Base-by-base conservation (phyloP, 1,284 basidiomycete genomes). In the Fomitopsis pinicola region DNA sequence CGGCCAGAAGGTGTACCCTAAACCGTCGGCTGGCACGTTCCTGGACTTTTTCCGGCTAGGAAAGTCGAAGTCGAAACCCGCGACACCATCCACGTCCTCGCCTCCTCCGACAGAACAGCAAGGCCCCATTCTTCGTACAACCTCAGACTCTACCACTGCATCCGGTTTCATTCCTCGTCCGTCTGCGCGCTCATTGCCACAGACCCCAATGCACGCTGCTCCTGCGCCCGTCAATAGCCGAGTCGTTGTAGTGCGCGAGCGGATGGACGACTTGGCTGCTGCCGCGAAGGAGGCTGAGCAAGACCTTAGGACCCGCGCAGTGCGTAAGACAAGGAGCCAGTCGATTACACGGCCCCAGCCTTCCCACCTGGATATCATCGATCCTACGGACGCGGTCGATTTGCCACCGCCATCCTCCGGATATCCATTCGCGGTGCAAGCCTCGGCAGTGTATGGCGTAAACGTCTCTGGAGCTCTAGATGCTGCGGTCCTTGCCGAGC, bases 341-440 rank as follows among this genome's bases (percentile, higher is more conserved):
- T 70, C 63, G 54, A 64, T 67, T 12, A 60, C 67, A 15, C 62
- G 64, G 62, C 69, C 74, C 38, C 67, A 73, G 42, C 66, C 73
- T 56, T 64, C 70, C 22, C 70, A 79, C 63, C 78, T 82, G 68
- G 80, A 83, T 65, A 78, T 89, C 57, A 85, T 93, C 65, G 91
- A 93, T 74, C 91, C 91, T 9, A 93, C 91, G 33, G 91, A 92
- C 69, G 82, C 81, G 33, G 89, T 92, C 44, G 89, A 92, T 68
- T 69, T 91, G 28, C 89, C 89, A 1, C 84, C 79, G 6, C 85
- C 84, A 5, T 82, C 84, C 40, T 74, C 83, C 35, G 80, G 77
- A 53, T 90, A 87, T 69, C 86, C 87, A 1, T 89, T 92, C 67
- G 83, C 87, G 7, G 82, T 89, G 42, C 89, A 92, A 69, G 82